Conservation (phyloP, 176 grass and related monocot genomes). For the Lolium rigidum region DNA sequence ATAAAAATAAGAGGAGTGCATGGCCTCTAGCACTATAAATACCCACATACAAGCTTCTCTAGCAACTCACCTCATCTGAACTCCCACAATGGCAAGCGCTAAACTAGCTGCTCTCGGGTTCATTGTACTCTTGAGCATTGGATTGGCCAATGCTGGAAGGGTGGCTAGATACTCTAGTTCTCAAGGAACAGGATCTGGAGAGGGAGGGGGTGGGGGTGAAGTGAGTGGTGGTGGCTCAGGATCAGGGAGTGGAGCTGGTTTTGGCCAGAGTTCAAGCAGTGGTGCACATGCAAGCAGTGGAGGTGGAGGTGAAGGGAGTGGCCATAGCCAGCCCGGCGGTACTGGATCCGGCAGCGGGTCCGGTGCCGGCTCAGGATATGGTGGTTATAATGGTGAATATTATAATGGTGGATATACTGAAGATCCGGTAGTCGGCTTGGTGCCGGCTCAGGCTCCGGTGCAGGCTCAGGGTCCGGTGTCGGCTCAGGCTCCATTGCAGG, state of each 20-base stretch:
- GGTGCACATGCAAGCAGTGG: neutral
- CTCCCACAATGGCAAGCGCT: slow-evolving; percentile 17
- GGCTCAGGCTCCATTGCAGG: too few relatives aligned
- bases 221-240: neutral
- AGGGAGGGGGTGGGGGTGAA: too few relatives aligned
- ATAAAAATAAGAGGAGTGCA: neutral
- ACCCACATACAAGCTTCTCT: neutral
- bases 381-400: neutral
- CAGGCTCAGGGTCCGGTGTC: too few relatives aligned
- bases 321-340: neutral
- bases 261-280: neutral
- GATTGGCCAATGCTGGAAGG: slow-evolving; percentile 20
- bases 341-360: neutral
- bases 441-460: too few relatives aligned
- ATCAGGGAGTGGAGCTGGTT: neutral
- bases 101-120: slow-evolving; percentile 12
- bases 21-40: neutral
- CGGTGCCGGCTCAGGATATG: neutral
- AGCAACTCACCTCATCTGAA: neutral
- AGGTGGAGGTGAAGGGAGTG: neutral
- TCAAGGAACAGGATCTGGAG: too few relatives aligned
- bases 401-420: too few relatives aligned
- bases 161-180: neutral
- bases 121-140: slow-evolving; percentile 26
- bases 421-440: too few relatives aligned